phyloP scores from a whole-genome alignment of 1,139 yeast genomes.

The Taiozyma sp. region DNA sequence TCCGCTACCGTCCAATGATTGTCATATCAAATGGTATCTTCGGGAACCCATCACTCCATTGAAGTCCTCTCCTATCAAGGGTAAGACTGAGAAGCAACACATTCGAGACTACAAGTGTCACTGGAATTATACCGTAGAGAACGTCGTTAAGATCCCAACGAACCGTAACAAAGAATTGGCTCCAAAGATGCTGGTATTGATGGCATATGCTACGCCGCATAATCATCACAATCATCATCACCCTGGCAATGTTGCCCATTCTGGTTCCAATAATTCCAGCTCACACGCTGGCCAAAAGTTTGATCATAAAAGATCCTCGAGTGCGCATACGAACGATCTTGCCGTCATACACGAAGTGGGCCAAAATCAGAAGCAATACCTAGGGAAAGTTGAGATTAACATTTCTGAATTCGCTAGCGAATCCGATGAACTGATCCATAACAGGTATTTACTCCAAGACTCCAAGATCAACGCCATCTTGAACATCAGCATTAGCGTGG shows the following conservation, averaged over 20 bases:
- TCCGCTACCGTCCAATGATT: slow-evolving; percentile 71
- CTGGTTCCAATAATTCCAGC: neutral
- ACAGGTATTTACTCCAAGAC: slow-evolving; percentile 64
- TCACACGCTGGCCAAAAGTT: neutral
- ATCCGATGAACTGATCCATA: slow-evolving; percentile 46
- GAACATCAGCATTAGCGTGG: slow-evolving; percentile 42
- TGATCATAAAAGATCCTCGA: neutral
- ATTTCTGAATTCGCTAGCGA: slow-evolving; percentile 61
- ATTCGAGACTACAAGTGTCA: slow-evolving; percentile 44
- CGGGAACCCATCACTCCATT: slow-evolving; percentile 30
- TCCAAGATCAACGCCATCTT: slow-evolving; percentile 81
- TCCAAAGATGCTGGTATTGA: slow-evolving; percentile 31
- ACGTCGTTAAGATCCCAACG: slow-evolving; percentile 36
- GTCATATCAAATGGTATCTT: slow-evolving; percentile 58
- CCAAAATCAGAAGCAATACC: slow-evolving; percentile 27
- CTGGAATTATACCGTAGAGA: slow-evolving; percentile 38
- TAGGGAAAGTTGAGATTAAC: slow-evolving; percentile 64
- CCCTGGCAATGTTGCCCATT: slow-evolving; percentile 2
- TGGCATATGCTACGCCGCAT: slow-evolving; percentile 23
- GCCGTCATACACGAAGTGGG: neutral
- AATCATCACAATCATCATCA: slow-evolving; percentile 2
- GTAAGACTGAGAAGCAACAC: slow-evolving; percentile 37
- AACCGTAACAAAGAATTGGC: slow-evolving; percentile 30
- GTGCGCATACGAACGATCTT: neutral
- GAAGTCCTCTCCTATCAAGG: slow-evolving; percentile 32